Base-by-base conservation (phyloP, 2,329 filamentous ascomycete genomes). In the Emergomyces orientalis region DNA sequence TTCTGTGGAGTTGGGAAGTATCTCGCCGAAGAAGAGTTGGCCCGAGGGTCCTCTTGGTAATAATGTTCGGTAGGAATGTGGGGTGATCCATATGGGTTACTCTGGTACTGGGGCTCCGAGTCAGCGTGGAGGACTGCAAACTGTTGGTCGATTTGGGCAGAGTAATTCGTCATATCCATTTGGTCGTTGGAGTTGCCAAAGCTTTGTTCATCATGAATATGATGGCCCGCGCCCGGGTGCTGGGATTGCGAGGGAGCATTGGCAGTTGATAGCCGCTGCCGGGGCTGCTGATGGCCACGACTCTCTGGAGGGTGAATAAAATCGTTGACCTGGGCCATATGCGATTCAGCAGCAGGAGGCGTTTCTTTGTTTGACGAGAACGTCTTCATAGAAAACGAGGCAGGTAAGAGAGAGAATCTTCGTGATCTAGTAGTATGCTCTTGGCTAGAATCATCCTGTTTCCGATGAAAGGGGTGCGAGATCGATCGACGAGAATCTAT, bases 401-500 rank as follows among this genome's bases (percentile, higher is more conserved):
- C 77, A 2, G 86, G 86, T 43, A 91, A 80, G 32, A 92, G 79
- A 14, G 88, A 91, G 73, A 91, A 91, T 47, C 89, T 83, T 64
- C 85, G 81, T 39, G 79, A 82, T 86, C 76, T 88, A 81, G 63
- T 13, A 22, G n/a, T 56, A 56, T 22, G 79, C 72, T 69, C 85
- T 80, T 54, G 72, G 76, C 83, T 83, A 71, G 86, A 86, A 65
- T 88, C 87, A 69, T 86, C 89, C 65, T 82, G 80, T 78, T 89
- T 91, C 78, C 86, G 88, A 49, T 84, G 84, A 22, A 89, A 80
- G 1, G 84, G 86, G 56, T 89, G 78, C 1, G 87, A 87, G 71
- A 89, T 88, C 0, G 88, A 91, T 55, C 87, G 84, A 30, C 88
- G 84, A 22, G 88, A 91, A 67, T 92, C 89, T 70, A 89, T 84